These are phyloP conservation scores for Fusarium virguliforme DNA, from an alignment of 2,329 filamentous ascomycete genomes.

Conservation along the genomic window DNA sequence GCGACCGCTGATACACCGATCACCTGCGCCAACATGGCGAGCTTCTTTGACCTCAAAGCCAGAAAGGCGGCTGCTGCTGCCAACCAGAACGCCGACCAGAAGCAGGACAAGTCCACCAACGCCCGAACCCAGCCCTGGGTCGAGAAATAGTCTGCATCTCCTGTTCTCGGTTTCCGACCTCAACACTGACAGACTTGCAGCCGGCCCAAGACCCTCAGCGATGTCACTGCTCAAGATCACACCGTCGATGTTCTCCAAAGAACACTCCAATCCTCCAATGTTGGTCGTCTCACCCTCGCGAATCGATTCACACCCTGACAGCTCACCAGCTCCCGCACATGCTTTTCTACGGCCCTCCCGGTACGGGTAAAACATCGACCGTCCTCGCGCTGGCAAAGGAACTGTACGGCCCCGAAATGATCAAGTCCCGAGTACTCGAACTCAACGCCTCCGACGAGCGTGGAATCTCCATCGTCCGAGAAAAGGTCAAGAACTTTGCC, in stretches of 20 bases:
- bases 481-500: conserved; percentile 99
- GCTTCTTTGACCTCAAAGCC: conserved; percentile 96
- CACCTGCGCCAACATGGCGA: conserved; percentile 73
- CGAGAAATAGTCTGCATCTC: conserved; percentile 88
- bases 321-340: conserved; percentile 86
- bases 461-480: conserved; percentile 95
- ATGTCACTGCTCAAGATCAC: conserved; percentile 98
- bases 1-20: neutral
- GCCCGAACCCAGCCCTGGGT: conserved; percentile 90
- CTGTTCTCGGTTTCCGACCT: neutral
- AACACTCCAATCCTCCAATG: conserved; percentile 94
- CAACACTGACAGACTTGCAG: conserved; percentile 63
- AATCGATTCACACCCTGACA: conserved; percentile 19
- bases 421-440: conserved; percentile 95
- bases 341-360: conserved; percentile 98
- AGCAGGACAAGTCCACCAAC: conserved; percentile 74
- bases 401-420: conserved; percentile 94
- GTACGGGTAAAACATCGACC: conserved; percentile 97
- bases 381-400: conserved; percentile 98
- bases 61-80: conserved; percentile 84
- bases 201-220: conserved; percentile 91
- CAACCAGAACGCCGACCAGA: conserved; percentile 74
- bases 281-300: conserved; percentile 57
- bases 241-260: conserved; percentile 93
- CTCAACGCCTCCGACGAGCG: conserved; percentile 99